These are phyloP conservation scores for Paramarasmius palmivorus DNA, from an alignment of 1,284 basidiomycete species.

Conservation along the genomic window DNA sequence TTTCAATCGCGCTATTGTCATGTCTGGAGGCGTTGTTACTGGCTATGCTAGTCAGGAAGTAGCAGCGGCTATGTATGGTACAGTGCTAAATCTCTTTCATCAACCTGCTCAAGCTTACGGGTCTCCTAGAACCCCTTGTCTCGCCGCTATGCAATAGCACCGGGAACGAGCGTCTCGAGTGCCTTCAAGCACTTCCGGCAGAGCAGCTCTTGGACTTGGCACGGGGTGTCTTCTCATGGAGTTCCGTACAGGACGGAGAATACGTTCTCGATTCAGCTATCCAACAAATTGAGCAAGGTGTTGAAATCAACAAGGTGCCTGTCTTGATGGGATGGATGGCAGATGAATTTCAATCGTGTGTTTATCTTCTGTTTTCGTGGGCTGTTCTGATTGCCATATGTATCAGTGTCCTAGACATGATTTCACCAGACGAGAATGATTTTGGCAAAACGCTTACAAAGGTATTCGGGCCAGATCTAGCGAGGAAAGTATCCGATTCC, in stretches of 20 bases:
- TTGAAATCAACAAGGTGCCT: slow-evolving; percentile 19
- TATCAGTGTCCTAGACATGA: slow-evolving; percentile 16
- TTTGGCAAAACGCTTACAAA: slow-evolving; percentile 12
- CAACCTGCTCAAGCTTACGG: slow-evolving; percentile 13
- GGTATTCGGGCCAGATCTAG: slow-evolving; percentile 4
- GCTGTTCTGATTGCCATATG: too few species aligned
- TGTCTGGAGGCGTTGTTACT: background rate
- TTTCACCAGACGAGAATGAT: slow-evolving; percentile 17
- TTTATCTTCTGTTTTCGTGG: background rate
- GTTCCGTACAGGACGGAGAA: slow-evolving; percentile 16
- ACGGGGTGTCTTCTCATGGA: slow-evolving; percentile 11
- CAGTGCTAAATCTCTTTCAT: background rate
- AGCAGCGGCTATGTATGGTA: too few species aligned
- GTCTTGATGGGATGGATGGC: slow-evolving; percentile 22
- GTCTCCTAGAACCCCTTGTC: slow-evolving; percentile 15
- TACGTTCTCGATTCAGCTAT: slow-evolving; percentile 17
- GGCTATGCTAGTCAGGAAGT: background rate
- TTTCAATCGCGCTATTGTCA: slow-evolving; percentile 1
- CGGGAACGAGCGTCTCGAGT: slow-evolving; percentile 14
- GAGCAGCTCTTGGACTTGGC: slow-evolving; percentile 19
- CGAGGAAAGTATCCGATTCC: slow-evolving; percentile 14
- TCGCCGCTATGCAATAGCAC: slow-evolving; percentile 13
- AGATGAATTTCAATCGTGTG: slow-evolving; percentile 23
- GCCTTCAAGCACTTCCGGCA: slow-evolving; percentile 18
- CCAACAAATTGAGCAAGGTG: slow-evolving; percentile 15